phyloP scores from a whole-genome alignment of 768 basidiomycete species.

The Leccinellum albellum region DNA sequence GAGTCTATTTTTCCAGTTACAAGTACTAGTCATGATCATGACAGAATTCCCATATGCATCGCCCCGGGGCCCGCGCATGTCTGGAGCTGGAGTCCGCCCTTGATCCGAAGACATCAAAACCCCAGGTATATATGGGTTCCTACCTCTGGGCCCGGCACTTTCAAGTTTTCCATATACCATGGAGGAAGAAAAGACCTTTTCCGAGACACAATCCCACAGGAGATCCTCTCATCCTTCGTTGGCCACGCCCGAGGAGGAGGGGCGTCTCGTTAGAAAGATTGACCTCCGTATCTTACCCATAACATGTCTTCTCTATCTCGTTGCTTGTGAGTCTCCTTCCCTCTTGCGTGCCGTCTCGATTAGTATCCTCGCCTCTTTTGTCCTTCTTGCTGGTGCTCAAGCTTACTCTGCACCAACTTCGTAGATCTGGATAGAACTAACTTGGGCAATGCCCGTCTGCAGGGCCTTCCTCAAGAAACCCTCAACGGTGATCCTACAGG shows the following conservation, averaged over 20 bases:
- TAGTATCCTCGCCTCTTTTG: neutral
- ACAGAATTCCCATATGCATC: neutral
- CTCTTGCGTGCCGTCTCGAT: neutral
- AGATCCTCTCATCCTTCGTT: neutral
- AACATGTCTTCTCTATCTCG: constrained; percentile 69
- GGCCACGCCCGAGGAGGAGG: constrained; percentile 34
- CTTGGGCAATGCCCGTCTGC: constrained; percentile 74
- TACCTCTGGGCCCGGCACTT: neutral
- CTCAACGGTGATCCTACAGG: constrained; percentile 68
- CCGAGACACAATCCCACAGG: neutral
- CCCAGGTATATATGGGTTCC: neutral
- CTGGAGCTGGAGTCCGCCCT: neutral
- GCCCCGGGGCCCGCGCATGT: neutral
- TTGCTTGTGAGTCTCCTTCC: constrained; percentile 52
- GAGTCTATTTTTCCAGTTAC: neutral
- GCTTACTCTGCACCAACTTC: neutral
- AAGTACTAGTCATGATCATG: neutral
- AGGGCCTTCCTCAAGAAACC: constrained; percentile 63
- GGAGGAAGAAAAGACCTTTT: constrained; percentile 19
- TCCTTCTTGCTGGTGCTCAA: constrained; percentile 2
- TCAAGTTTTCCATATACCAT: constrained; percentile 1
- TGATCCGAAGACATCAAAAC: neutral
- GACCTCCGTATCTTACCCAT: constrained; percentile 43
- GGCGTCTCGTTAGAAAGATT: constrained; percentile 35
- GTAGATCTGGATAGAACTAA: constrained; percentile 68